A percentile compares a stretch with the other conserved stretches of the same genome.
phyloP scores from a whole-genome alignment of 805 yeast genomes.

The Tetrapisispora pingtungensis region DNA sequence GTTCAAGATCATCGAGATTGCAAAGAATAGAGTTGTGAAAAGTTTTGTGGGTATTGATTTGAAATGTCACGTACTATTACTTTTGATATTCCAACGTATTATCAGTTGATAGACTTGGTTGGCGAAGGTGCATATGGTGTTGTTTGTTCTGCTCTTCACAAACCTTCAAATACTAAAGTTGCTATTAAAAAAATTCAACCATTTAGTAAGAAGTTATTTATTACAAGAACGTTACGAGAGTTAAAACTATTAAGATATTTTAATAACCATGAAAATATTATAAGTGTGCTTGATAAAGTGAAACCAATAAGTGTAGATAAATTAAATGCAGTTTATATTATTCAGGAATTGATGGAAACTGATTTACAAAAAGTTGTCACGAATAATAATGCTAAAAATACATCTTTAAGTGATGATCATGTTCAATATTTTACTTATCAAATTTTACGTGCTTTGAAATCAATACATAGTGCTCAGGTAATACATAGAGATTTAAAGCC shows the following conservation, averaged over 20 bases:
- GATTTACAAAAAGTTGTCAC: constrained; percentile 57
- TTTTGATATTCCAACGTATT: constrained; percentile 55
- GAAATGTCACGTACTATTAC: constrained; percentile 40
- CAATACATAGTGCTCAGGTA: constrained; percentile 62
- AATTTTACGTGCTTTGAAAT: constrained; percentile 56
- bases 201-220: constrained; percentile 52
- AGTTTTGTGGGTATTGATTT: background rate
- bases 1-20: too few relatives aligned
- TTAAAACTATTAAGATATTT: constrained; percentile 55
- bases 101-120: constrained; percentile 46
- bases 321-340: constrained; percentile 62
- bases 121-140: constrained; percentile 83
- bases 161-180: constrained; percentile 49
- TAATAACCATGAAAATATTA: constrained; percentile 61
- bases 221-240: constrained; percentile 63
- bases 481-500: constrained; percentile 74
- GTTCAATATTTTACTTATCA: constrained; percentile 64
- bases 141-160: constrained; percentile 60
- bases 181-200: constrained; percentile 76
- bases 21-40: too few relatives aligned
- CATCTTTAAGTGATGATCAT: constrained; percentile 49
- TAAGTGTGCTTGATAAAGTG: constrained; percentile 55
- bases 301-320: constrained; percentile 48
- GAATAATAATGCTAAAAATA: constrained; percentile 32
- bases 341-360: constrained; percentile 71